A percentile compares a stretch with the other conserved stretches of the same genome.
phyloP scores from a whole-genome alignment of 1,284 basidiomycete genomes.

The Marasmius fiardii region DNA sequence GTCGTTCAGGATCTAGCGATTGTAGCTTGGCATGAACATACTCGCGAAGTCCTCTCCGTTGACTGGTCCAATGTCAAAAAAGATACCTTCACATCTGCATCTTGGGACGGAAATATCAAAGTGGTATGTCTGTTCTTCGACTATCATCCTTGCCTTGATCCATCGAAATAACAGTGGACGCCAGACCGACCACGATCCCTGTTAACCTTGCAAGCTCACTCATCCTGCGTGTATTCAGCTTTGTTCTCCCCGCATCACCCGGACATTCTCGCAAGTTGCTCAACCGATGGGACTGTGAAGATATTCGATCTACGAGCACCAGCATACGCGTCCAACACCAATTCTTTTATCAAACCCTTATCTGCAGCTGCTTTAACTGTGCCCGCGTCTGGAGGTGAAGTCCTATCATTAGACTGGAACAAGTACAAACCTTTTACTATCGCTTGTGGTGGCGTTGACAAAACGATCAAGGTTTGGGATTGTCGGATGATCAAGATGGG shows the following conservation, averaged over 20 bases:
- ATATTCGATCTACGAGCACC: constrained; percentile 76
- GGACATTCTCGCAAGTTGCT: constrained; percentile 77
- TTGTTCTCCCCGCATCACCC: constrained; percentile 91
- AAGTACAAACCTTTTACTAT: constrained; percentile 82
- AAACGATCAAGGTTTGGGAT: constrained; percentile 80
- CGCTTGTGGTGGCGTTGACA: constrained; percentile 83
- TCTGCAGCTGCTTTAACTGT: constrained; percentile 66
- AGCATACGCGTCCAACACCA: constrained; percentile 51
- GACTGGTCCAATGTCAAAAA: constrained; percentile 98
- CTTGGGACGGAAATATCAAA: constrained; percentile 93
- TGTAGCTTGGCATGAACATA: constrained; percentile 91
- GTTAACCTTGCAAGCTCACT: constrained; percentile 78
- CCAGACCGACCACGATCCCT: constrained; percentile 79
- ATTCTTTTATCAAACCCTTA: constrained; percentile 60
- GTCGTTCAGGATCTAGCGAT: constrained; percentile 80
- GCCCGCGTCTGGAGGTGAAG: constrained; percentile 67
- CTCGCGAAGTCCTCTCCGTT: constrained; percentile 89
- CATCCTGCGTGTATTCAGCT: constrained; percentile 85
- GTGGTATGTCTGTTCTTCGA: constrained; percentile 51
- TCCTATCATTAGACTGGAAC: constrained; percentile 88
- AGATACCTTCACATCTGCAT: constrained; percentile 82
- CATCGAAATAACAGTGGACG: constrained; percentile 65
- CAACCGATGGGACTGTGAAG: constrained; percentile 80
- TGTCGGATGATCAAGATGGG: constrained; percentile 71
- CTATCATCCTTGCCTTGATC: background rate